Conservation (phyloP, 2,329 filamentous ascomycete species). For the Escovopsis sp. region DNA sequence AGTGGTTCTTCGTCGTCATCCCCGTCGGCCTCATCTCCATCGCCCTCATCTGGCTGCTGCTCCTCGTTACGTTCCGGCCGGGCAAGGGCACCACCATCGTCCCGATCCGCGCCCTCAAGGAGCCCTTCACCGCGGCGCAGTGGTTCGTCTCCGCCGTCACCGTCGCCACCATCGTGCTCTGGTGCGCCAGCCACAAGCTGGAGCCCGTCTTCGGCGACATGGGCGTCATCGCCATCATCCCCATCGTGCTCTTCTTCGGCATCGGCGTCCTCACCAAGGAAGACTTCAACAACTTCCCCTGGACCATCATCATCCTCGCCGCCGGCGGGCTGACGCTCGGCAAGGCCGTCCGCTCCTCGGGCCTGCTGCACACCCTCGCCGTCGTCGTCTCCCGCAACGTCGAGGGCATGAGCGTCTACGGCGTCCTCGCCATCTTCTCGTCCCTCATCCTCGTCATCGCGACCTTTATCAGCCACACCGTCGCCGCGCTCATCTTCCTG, state of each 20-base stretch:
- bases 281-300: constrained; percentile 99
- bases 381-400: constrained; percentile 59
- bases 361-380: constrained; percentile 79
- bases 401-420: constrained; percentile 67
- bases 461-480: constrained; percentile 95
- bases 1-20: constrained; percentile 93
- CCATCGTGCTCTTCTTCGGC: constrained; percentile 90
- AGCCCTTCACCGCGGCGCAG: constrained; percentile 75
- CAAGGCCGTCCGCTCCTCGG: constrained; percentile 87
- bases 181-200: constrained; percentile 85
- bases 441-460: constrained; percentile 78
- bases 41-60: constrained; percentile 72
- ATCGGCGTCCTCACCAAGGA: constrained; percentile 94
- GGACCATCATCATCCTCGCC: constrained; percentile 98
- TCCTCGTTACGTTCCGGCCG: constrained; percentile 75
- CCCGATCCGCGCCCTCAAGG: constrained; percentile 77
- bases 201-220: constrained; percentile 88
- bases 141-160: constrained; percentile 87
- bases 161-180: constrained; percentile 69
- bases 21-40: constrained; percentile 87
- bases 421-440: constrained; percentile 74
- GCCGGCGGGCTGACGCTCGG: constrained; percentile 85
- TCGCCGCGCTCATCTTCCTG: constrained; percentile 86
- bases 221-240: constrained; percentile 95
- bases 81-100: constrained; percentile 77